Conservation (phyloP, 2,329 filamentous ascomycete species). For the Trichoderma cornu-damae region DNA sequence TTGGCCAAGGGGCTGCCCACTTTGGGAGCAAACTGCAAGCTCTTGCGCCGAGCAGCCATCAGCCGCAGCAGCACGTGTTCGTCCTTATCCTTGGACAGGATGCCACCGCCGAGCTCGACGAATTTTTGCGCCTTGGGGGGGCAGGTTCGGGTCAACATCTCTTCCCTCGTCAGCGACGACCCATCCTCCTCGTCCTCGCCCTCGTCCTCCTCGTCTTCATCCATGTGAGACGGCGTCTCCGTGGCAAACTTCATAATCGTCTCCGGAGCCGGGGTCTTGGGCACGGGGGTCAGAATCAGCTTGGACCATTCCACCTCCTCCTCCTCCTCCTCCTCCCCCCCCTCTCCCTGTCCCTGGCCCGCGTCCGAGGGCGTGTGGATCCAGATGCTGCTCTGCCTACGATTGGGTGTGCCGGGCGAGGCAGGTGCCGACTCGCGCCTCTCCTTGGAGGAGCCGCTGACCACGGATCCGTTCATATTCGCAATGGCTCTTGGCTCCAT, state of each 20-base stretch:
- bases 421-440: slow-evolving; percentile 22
- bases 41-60: slow-evolving; percentile 70
- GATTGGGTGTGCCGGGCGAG: slow-evolving; percentile 45
- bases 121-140: slow-evolving; percentile 45
- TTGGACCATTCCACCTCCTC: slow-evolving; percentile 40
- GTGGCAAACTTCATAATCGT: slow-evolving; percentile 49
- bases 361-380: slow-evolving; percentile 49
- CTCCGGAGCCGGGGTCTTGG: slow-evolving; percentile 55
- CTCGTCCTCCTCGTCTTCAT: slow-evolving; percentile 29
- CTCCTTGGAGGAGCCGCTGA: slow-evolving; percentile 39
- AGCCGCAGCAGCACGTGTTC: slow-evolving; percentile 56
- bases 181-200: slow-evolving; percentile 21
- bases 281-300: slow-evolving; percentile 49
- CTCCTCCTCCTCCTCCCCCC: slow-evolving; percentile 36
- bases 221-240: slow-evolving; percentile 39
- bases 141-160: slow-evolving; percentile 48
- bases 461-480: slow-evolving; percentile 62
- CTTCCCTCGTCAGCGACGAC: slow-evolving; percentile 34
- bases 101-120: slow-evolving; percentile 39
- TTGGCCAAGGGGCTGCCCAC: slow-evolving; percentile 65
- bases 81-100: slow-evolving; percentile 49
- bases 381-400: slow-evolving; percentile 53
- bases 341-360: slow-evolving; percentile 29
- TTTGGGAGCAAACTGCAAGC: slow-evolving; percentile 70
- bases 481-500: slow-evolving; percentile 71